Evolutionary conservation across 371 early-diverging fungal species (phyloP).

Genomic region (Syncephalastrum racemosum): DNA sequence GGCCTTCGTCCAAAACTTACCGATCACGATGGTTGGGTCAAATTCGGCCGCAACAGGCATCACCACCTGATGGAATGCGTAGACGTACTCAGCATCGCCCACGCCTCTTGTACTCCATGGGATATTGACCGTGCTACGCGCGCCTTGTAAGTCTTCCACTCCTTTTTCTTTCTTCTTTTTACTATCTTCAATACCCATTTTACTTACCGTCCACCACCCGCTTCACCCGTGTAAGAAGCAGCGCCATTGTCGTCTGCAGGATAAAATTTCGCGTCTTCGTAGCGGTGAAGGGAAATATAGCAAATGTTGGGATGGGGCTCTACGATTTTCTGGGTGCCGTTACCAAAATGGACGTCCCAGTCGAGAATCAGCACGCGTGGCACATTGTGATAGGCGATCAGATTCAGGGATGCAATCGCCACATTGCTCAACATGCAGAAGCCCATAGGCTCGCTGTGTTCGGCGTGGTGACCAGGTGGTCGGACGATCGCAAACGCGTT

Average conservation of each 20-base stretch:
- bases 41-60: conserved; percentile 87
- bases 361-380: conserved; percentile 81
- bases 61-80: conserved; percentile 75
- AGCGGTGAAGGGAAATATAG: conserved; percentile 86
- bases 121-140: conserved; percentile 78
- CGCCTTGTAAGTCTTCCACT: background rate
- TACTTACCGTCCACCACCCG: conserved; percentile 66
- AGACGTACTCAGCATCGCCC: conserved; percentile 85
- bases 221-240: conserved; percentile 59
- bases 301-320: conserved; percentile 74
- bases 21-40: conserved; percentile 78
- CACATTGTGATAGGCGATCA: conserved; percentile 29
- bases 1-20: conserved; percentile 25
- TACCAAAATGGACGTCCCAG: conserved; percentile 97
- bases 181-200: background rate
- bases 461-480: conserved; percentile 93
- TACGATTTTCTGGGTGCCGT: conserved; percentile 88
- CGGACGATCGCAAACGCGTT: conserved; percentile 88
- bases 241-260: conserved; percentile 63
- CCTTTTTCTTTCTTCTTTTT: too few relatives aligned
- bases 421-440: conserved; percentile 93
- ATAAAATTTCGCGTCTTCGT: conserved; percentile 77
- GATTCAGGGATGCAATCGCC: conserved; percentile 65
- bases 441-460: conserved; percentile 67
- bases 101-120: conserved; percentile 81